Conservation (phyloP, 768 basidiomycete genomes). For the Hygrophorus russula region DNA sequence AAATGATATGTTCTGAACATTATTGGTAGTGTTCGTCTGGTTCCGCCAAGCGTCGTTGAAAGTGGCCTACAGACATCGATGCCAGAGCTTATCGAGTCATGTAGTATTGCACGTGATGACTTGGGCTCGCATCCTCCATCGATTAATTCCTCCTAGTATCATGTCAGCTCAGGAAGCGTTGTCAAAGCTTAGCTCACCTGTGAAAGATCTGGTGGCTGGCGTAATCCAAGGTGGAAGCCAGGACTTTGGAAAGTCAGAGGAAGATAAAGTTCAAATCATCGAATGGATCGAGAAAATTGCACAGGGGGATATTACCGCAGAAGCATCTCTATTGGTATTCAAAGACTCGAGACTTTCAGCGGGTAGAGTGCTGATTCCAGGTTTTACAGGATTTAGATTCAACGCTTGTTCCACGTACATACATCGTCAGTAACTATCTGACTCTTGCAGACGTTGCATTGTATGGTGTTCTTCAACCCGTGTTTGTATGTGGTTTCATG, state of each 20-base stretch:
- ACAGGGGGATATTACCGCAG: constrained; percentile 34
- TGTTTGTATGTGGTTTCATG: constrained; percentile 44
- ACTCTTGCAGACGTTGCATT: constrained; percentile 87
- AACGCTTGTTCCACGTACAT: constrained; percentile 67
- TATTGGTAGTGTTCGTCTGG: too few species aligned
- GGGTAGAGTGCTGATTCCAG: neutral
- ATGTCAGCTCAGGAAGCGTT: constrained; percentile 49
- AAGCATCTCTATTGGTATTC: constrained; percentile 40
- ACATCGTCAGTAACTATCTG: constrained; percentile 72
- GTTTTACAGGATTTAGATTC: constrained; percentile 54
- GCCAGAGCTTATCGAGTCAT: constrained; percentile 24
- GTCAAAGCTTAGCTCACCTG: constrained; percentile 30
- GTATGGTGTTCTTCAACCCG: constrained; percentile 81
- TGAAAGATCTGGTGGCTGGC: constrained; percentile 47
- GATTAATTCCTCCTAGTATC: constrained; percentile 20
- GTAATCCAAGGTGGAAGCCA: constrained; percentile 31
- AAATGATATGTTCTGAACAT: too few species aligned
- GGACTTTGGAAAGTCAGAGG: constrained; percentile 42
- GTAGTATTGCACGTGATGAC: too few species aligned
- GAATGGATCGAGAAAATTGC: constrained; percentile 63
- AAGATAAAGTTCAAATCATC: constrained; percentile 42
- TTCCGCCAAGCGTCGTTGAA: too few species aligned
- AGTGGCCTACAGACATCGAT: too few species aligned
- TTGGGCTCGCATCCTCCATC: too few species aligned
- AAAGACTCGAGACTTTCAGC: neutral